phyloP scores from a whole-genome alignment of 2,329 filamentous ascomycete genomes.

The Fusarium sp. region DNA sequence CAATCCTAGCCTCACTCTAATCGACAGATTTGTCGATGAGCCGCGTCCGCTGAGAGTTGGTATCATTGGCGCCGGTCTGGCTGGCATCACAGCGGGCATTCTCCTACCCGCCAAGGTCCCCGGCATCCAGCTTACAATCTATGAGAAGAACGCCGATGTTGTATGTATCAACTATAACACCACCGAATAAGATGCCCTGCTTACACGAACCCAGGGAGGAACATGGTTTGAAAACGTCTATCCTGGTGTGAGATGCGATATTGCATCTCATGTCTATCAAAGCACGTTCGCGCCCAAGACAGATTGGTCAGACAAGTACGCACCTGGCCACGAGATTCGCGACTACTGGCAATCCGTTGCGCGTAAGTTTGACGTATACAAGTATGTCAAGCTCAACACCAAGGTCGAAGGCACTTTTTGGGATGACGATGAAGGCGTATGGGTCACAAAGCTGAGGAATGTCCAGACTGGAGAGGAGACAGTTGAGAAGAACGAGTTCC shows the following conservation, averaged over 20 bases:
- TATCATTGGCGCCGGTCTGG: constrained; percentile 53
- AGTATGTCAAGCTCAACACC: constrained; percentile 64
- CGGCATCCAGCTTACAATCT: constrained; percentile 71
- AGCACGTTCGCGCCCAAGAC: constrained; percentile 74
- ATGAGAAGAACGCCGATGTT: constrained; percentile 75
- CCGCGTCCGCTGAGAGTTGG: constrained; percentile 50
- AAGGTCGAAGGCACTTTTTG: constrained; percentile 67
- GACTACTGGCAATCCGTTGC: constrained; percentile 74
- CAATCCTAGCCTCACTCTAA: constrained; percentile 36
- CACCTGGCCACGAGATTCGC: constrained; percentile 73
- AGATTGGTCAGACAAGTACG: constrained; percentile 75
- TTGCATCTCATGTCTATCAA: constrained; percentile 77
- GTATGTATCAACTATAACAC: constrained; percentile 56
- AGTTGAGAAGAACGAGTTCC: constrained; percentile 65
- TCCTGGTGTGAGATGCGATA: constrained; percentile 74
- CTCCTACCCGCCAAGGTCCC: constrained; percentile 76
- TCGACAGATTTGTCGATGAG: constrained; percentile 52
- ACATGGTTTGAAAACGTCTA: constrained; percentile 69
- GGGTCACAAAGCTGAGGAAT: constrained; percentile 63
- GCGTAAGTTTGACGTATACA: constrained; percentile 71
- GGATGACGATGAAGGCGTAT: constrained; percentile 62
- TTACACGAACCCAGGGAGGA: constrained; percentile 53
- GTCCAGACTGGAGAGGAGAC: constrained; percentile 52
- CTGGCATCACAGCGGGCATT: constrained; percentile 65
- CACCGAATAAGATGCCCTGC: neutral